A percentile compares a stretch with the other conserved stretches of the same genome.
phyloP scores from a whole-genome alignment of 2,329 filamentous ascomycete genomes.

The Cadophora gregata region DNA sequence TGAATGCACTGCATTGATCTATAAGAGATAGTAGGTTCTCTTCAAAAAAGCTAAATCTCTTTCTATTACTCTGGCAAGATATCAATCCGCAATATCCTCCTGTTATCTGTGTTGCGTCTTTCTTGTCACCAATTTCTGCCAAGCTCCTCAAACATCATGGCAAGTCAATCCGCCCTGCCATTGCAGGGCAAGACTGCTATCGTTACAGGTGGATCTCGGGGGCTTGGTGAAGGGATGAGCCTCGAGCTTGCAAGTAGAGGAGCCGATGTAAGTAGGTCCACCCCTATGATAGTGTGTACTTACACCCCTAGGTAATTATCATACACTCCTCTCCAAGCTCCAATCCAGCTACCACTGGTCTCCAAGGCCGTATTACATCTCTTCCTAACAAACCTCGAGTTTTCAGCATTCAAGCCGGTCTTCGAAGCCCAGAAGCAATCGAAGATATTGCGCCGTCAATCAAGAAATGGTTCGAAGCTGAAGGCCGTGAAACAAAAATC shows the following conservation, averaged over 20 bases:
- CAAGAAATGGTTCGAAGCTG: constrained; percentile 40
- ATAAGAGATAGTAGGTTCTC: not conserved
- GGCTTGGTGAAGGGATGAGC: constrained; percentile 31
- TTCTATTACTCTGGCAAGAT: not conserved
- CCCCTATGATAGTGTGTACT: not conserved
- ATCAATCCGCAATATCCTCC: not conserved
- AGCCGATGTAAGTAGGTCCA: constrained; percentile 24
- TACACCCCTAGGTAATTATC: constrained; percentile 21
- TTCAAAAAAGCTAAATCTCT: not conserved
- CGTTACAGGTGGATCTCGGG: constrained; percentile 30
- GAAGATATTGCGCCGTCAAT: constrained; percentile 61
- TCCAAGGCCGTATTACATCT: constrained; percentile 33
- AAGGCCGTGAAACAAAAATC: constrained; percentile 51
- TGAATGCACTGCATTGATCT: not conserved
- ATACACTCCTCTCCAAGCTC: constrained; percentile 19
- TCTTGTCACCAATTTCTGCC: not conserved
- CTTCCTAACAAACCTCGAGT: constrained; percentile 63
- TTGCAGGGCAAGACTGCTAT: constrained; percentile 28
- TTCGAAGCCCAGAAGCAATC: constrained; percentile 65
- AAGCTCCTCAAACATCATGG: not conserved
- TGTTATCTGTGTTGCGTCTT: not conserved
- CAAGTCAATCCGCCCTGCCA: not conserved
- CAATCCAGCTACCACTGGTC: constrained; percentile 1
- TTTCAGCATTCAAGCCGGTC: constrained; percentile 69
- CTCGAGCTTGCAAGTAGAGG: constrained; percentile 28